Base-by-base conservation (phyloP, 345 rosid species). In the Linum tenue region DNA sequence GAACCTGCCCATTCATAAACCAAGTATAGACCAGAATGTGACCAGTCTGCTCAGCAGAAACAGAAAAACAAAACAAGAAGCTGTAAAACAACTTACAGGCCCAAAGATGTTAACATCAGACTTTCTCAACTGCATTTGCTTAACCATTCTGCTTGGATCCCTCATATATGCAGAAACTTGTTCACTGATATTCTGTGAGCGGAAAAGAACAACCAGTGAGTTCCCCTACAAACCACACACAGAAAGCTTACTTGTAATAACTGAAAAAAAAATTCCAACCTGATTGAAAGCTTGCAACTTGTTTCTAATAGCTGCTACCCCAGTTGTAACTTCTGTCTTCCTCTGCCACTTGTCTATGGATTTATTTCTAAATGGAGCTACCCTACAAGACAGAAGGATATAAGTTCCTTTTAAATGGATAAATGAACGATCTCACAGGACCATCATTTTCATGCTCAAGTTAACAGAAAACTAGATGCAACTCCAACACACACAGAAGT, bases 281-380 rank as follows among this genome's bases (percentile, higher is more conserved):
- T 90, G 99, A 83, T 90, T 88, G 78, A 94, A 94, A 67, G 96
- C 99, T 0, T 88, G 89, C 66, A 90, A 81, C 74, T 87, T 90
- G 74, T 83, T 81, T 73, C 80, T 90, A 12, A 90, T 82, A 60
- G 99, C 97, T 67, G 96, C 96, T 61, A 90, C 91, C 72, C 96
- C 97, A 66, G 87, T 90, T 17, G 90, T 86, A 65, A 94, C 89
- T 69, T 84, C 91, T 43, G 97, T 80, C 82, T 86, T 90, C 62
- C 97, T 88, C 72, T 94, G 92, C 97, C 99, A 90, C 73, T 85
- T 88, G 75, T 94, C 95, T 59, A 94, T 78, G 8, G 97, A 87
- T 78, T 85, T 88, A 76, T 90, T 81, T 79, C 96, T 79, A 70
- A 94, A 94, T 57, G 81, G 57, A 70, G 84, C 83, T 70, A 85